Evolutionary conservation across 2,329 filamentous ascomycete genomes (phyloP).

Genomic region (Cucurbitaria berberidis): DNA sequence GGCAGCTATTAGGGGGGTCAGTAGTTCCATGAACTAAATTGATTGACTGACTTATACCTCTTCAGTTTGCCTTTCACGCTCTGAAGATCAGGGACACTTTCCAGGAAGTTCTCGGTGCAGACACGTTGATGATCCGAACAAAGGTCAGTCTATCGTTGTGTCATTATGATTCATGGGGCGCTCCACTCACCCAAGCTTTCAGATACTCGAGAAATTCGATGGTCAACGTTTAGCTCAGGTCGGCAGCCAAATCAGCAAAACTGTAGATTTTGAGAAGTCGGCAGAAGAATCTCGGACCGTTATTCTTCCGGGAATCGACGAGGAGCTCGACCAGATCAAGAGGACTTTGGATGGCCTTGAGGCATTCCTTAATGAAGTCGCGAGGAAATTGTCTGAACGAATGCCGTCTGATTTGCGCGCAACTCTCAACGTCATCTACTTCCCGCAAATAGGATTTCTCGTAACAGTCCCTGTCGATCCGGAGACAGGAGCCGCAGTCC

Average conservation of each 20-base stretch:
- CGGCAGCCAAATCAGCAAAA: constrained; percentile 73
- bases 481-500: constrained; percentile 64
- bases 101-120: constrained; percentile 61
- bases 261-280: constrained; percentile 78
- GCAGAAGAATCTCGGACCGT: constrained; percentile 73
- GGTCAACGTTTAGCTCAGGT: constrained; percentile 66
- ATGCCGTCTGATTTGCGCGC: constrained; percentile 65
- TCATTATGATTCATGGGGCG: not conserved
- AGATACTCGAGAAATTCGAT: constrained; percentile 68
- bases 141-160: constrained; percentile 53
- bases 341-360: constrained; percentile 79
- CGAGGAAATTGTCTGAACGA: constrained; percentile 65
- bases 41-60: constrained; percentile 18
- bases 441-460: constrained; percentile 90
- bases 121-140: constrained; percentile 58
- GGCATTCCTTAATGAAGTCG: constrained; percentile 71
- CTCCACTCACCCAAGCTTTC: constrained; percentile 1
- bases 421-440: constrained; percentile 79
- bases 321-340: constrained; percentile 78
- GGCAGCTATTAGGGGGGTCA: constrained; percentile 68
- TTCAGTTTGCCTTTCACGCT: constrained; percentile 71
- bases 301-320: constrained; percentile 73
- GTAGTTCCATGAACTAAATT: constrained; percentile 11
- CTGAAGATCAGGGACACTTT: constrained; percentile 72
- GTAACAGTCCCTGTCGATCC: constrained; percentile 72